Evolutionary conservation across 2,329 filamentous ascomycete species (phyloP), one percentile per base, ranked within the genome.

Genomic region (Coniochaeta pulveracea): DNA sequence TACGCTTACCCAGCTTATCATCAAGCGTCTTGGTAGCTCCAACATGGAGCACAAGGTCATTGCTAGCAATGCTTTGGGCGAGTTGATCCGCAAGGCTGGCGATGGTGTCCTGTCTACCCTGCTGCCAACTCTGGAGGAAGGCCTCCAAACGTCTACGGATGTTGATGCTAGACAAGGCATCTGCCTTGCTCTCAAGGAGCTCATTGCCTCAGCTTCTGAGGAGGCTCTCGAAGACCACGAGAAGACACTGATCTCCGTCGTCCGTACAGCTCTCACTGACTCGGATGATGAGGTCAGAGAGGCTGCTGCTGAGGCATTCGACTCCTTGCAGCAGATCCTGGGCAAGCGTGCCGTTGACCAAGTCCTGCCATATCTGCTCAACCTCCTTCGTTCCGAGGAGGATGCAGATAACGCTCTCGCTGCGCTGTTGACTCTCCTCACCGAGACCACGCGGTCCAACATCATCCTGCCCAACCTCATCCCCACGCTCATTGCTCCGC

Each of bases 31-130:
- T 45, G 91, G 86, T 40, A 96, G 88, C 55, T 82, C 88, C 28
- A 96, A 95, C 51, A 88, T 93, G 80, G 91, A 98, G 56, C 91
- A 98, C 58, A 96, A 95, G 65, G 82, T 94, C 46, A 98, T 98
- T 65, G 91, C 93, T 44, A 89, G 89, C 55, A 96, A 96, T 55
- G 86, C 91, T 31, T 70, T 98, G 36, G 91, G 91, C 50, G 91
- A 98, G 55, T 76, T 98, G 44, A 96, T 98, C 50, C 80, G 91
- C 49, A 95, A 94, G 59, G 89, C 91, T 49, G 91, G 93, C 40
- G 91, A 98, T 55, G 82, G 85, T 36, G 88, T 98, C 37, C 67
- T 98, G 41, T 76, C 86, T 16, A 93, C 76, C 26, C 63, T 98
- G 39, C 63, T 98, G 39, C 91, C 91, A 19, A 93, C 88, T 21